Evolutionary conservation across 768 basidiomycete species (phyloP).

Genomic region (Lenzites betulinus): DNA sequence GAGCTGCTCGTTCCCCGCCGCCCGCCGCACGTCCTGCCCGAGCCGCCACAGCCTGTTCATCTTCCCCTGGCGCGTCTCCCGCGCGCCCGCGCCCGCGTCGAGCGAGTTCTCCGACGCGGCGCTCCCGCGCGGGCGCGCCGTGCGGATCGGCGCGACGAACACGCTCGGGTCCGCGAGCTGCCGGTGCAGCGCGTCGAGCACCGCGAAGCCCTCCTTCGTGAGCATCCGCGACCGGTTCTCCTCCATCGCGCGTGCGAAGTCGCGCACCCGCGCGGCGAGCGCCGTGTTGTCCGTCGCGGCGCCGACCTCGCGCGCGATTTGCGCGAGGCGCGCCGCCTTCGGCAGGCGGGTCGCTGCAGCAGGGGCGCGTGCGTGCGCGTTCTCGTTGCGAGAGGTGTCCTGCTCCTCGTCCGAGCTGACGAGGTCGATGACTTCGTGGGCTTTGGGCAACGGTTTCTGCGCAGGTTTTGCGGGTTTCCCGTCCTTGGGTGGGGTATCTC

Average conservation of each 20-base stretch:
- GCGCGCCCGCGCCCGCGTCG: conserved; percentile 41
- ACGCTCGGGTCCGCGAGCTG: conserved; percentile 71
- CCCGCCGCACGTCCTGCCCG: conserved; percentile 52
- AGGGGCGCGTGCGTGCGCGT: conserved; percentile 27
- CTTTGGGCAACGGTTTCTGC: conserved; percentile 3
- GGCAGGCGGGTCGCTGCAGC: conserved; percentile 38
- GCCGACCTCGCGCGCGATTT: conserved; percentile 45
- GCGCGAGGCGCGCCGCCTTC: conserved; percentile 57
- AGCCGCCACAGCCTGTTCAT: conserved; percentile 61
- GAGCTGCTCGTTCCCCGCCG: conserved; percentile 55
- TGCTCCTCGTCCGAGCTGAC: conserved; percentile 33
- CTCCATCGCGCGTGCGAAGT: conserved; percentile 65
- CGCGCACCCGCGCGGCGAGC: conserved; percentile 55
- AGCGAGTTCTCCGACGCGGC: conserved; percentile 23
- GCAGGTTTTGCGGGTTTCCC: conserved; percentile 1
- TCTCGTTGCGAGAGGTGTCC: conserved; percentile 29
- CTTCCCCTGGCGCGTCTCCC: conserved; percentile 52
- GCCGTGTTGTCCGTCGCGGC: conserved; percentile 54
- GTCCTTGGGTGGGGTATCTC: conserved; percentile 32
- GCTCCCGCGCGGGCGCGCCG: conserved; percentile 31
- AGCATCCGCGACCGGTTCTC: conserved; percentile 65
- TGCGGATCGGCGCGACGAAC: conserved; percentile 56
- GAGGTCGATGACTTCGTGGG: conserved; percentile 32
- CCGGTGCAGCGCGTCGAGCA: conserved; percentile 70
- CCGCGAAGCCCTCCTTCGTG: conserved; percentile 70